phyloP scores from a whole-genome alignment of 1,284 basidiomycete species.

The Calocybe gambosa region DNA sequence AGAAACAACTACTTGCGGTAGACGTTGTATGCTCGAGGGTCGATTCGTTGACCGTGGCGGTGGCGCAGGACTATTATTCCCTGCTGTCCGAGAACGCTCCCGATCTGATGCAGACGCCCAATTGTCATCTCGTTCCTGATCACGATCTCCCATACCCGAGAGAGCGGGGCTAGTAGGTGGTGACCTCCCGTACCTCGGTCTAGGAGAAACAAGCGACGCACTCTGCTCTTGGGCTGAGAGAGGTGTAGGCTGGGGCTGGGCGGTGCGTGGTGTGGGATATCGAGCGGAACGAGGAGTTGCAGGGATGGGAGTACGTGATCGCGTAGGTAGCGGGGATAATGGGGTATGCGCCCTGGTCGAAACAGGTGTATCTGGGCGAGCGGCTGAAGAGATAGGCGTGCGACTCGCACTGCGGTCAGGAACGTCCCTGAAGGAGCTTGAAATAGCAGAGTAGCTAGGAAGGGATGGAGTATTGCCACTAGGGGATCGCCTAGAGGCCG shows the following conservation, averaged over 20 bases:
- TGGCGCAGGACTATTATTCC: conserved; percentile 34
- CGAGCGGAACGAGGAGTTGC: conserved; percentile 20
- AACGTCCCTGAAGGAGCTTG: conserved; percentile 15
- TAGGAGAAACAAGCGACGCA: conserved; percentile 23
- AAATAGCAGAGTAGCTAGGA: conserved; percentile 16
- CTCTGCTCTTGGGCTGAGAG: conserved; percentile 14
- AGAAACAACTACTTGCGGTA: conserved; percentile 41
- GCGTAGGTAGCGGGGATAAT: conserved; percentile 7
- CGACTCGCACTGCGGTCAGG: conserved; percentile 14
- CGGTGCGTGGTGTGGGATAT: conserved; percentile 9
- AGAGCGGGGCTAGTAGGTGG: conserved; percentile 23
- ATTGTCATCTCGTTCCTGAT: conserved; percentile 12
- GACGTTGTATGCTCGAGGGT: conserved; percentile 49
- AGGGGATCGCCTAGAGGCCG: conserved; percentile 12
- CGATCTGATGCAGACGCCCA: conserved; percentile 17
- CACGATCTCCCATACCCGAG: conserved; percentile 9
- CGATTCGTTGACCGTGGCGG: conserved; percentile 61
- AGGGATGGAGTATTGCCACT: conserved; percentile 16
- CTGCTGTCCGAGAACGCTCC: conserved; percentile 28
- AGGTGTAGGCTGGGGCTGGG: conserved; percentile 18
- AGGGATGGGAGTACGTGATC: conserved; percentile 21
- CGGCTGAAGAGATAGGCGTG: conserved; percentile 15
- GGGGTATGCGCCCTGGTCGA: conserved; percentile 3
- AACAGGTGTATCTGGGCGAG: conserved; percentile 17
- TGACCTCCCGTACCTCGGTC: conserved; percentile 23